These are phyloP conservation scores for Sergeia podlipaevii DNA, from an alignment of 208 protist genomes.

Conservation along the genomic window DNA sequence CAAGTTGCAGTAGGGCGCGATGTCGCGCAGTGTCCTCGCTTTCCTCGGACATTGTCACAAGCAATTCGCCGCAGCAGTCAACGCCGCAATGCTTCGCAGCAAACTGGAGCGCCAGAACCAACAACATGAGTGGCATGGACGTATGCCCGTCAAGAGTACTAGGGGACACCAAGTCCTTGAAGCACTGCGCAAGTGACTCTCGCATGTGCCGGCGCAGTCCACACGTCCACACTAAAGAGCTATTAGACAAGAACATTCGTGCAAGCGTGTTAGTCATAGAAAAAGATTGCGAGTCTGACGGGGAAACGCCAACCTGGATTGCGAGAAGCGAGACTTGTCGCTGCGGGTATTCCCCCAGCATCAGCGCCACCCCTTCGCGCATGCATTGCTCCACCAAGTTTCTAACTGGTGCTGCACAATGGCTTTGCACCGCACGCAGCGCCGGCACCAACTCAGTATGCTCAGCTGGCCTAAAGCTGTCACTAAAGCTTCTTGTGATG, in stretches of 20 bases:
- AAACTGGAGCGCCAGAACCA: constrained; percentile 49
- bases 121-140: constrained; percentile 61
- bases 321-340: constrained; percentile 20
- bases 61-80: constrained; percentile 49
- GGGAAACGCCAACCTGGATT: constrained; percentile 54
- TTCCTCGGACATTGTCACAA: constrained; percentile 14
- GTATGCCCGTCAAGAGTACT: constrained; percentile 17
- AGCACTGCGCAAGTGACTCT: constrained; percentile 18
- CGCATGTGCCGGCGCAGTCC: constrained; percentile 45
- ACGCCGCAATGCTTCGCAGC: constrained; percentile 20
- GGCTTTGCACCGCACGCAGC: constrained; percentile 25
- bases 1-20: constrained; percentile 46
- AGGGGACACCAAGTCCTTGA: constrained; percentile 15
- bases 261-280: no score
- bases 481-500: constrained; percentile 35
- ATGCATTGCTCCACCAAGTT: constrained; percentile 40
- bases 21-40: neutral
- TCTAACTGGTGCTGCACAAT: constrained; percentile 5
- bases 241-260: constrained; percentile 36
- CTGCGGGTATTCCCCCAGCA: constrained; percentile 36
- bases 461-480: no score
- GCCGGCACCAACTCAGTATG: no score
- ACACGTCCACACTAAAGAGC: constrained; percentile 25
- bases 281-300: no score
- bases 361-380: constrained; percentile 38